Percentiles rank a stretch among this genome's conserved stretches.
phyloP scores from a whole-genome alignment of 2,329 filamentous ascomycete species.

The Aspergillus sp. region DNA sequence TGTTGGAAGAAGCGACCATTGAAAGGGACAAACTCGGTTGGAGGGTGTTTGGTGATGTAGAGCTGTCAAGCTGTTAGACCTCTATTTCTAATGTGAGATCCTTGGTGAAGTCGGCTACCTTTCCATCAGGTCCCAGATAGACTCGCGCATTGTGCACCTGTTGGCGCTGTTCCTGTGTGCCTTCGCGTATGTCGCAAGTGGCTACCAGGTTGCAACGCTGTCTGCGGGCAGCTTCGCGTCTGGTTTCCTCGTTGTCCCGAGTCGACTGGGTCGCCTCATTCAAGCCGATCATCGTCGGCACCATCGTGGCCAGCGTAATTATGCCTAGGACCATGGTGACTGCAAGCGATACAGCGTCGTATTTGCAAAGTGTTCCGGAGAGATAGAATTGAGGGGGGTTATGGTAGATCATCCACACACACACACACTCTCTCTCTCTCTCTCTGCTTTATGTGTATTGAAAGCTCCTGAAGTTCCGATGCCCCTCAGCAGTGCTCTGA shows the following conservation, averaged over 20 bases:
- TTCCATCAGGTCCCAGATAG: not conserved
- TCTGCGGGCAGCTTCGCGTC: slow-evolving; percentile 15
- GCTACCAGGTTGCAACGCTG: slow-evolving; percentile 21
- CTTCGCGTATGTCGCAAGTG: slow-evolving; percentile 18
- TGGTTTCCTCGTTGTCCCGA: slow-evolving; percentile 20
- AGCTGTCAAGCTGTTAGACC: slow-evolving; percentile 8
- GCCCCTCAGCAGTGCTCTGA: no score
- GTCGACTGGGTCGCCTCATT: slow-evolving; percentile 22
- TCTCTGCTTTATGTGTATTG: no score
- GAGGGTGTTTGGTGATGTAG: slow-evolving; percentile 20
- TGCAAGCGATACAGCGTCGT: no score
- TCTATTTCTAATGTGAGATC: not conserved
- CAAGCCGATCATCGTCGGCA: slow-evolving; percentile 25
- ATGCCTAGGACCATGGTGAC: slow-evolving; percentile 21
- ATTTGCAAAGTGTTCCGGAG: no score
- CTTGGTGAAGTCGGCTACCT: not conserved
- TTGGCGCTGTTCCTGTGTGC: slow-evolving; percentile 16
- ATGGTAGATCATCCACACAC: no score
- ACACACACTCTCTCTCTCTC: no score
- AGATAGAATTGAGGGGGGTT: no score
- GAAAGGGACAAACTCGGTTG: slow-evolving; percentile 16
- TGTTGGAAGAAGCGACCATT: slow-evolving; percentile 24
- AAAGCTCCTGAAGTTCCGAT: no score
- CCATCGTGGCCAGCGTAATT: slow-evolving; percentile 23
- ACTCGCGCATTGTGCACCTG: slow-evolving; percentile 21